Evolutionary conservation across 2,329 filamentous ascomycete genomes (phyloP).

Genomic region (Aspergillus sp.): DNA sequence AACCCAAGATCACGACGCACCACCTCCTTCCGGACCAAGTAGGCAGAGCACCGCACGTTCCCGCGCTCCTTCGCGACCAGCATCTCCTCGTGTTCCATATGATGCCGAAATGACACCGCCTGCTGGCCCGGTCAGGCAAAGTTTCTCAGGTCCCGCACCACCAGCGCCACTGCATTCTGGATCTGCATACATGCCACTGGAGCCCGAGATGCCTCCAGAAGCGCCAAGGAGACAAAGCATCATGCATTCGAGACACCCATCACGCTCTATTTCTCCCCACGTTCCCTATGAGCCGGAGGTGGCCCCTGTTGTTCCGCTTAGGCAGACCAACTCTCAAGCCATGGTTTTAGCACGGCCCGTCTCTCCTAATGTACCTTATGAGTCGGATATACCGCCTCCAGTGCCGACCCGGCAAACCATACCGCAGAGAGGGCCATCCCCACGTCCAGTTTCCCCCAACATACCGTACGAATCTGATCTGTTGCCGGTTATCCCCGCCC

Average conservation of each 20-base stretch:
- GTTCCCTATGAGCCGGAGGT: neutral
- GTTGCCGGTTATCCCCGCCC: conserved; percentile 15
- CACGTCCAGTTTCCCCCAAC: conserved; percentile 18
- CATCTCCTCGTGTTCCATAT: neutral
- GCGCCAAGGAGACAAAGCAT: neutral
- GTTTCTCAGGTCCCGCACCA: neutral
- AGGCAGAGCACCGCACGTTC: neutral
- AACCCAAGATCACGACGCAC: conserved; percentile 9
- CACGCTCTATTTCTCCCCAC: neutral
- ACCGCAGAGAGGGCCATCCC: conserved; percentile 19
- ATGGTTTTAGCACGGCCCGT: conserved; percentile 21
- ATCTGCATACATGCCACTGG: neutral
- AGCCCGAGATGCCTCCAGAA: neutral
- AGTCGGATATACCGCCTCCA: conserved; percentile 11
- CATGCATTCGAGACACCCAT: neutral
- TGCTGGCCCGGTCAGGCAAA: neutral
- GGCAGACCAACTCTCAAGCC: conserved; percentile 10
- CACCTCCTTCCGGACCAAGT: conserved; percentile 1
- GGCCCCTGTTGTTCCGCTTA: neutral
- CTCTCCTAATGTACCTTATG: conserved; percentile 6
- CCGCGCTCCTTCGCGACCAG: neutral
- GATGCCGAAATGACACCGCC: neutral
- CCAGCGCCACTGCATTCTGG: neutral
- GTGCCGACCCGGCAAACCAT: conserved; percentile 4
- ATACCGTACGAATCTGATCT: conserved; percentile 6